Percentiles rank a stretch among this genome's conserved stretches.
Conservation (phyloP, 148 eudicot genomes). For the Vaccinium macrocarpon region DNA sequence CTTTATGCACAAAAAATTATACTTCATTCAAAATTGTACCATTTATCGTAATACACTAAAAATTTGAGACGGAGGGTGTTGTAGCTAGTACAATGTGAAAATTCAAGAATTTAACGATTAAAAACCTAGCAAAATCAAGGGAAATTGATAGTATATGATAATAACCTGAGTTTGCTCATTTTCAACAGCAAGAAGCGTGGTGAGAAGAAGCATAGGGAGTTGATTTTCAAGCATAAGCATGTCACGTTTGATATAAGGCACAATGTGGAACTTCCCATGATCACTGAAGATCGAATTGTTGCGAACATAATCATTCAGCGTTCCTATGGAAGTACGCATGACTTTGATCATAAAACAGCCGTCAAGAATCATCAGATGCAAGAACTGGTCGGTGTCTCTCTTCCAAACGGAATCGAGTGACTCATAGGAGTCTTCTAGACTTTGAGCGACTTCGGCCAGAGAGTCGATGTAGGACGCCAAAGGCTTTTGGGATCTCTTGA, state of each 20-base stretch:
- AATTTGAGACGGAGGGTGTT: too few species aligned
- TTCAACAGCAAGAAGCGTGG: conserved; percentile 19
- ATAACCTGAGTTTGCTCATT: too few species aligned
- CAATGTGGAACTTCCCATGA: conserved; percentile 33
- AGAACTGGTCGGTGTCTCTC: conserved; percentile 17
- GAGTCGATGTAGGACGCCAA: background rate
- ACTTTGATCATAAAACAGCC: conserved; percentile 46
- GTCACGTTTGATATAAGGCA: conserved; percentile 35
- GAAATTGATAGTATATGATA: too few species aligned
- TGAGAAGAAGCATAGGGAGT: conserved; percentile 35
- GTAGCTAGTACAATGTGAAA: too few species aligned
- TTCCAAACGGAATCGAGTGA: conserved; percentile 13
- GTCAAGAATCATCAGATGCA: conserved; percentile 40
- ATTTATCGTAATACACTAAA: too few species aligned
- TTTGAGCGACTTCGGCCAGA: conserved; percentile 18
- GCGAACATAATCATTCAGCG: conserved; percentile 24
- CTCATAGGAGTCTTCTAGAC: conserved; percentile 30
- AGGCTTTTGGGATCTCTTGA: too few species aligned
- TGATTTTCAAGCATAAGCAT: conserved; percentile 52
- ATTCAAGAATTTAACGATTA: too few species aligned
- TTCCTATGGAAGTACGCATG: conserved; percentile 17
- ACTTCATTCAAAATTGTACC: too few species aligned
- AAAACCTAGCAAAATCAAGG: too few species aligned
- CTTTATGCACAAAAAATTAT: too few species aligned
- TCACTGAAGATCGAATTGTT: conserved; percentile 44